Conservation (phyloP, 805 yeast genomes). For the Kluyveromyces dobzhanskii region DNA sequence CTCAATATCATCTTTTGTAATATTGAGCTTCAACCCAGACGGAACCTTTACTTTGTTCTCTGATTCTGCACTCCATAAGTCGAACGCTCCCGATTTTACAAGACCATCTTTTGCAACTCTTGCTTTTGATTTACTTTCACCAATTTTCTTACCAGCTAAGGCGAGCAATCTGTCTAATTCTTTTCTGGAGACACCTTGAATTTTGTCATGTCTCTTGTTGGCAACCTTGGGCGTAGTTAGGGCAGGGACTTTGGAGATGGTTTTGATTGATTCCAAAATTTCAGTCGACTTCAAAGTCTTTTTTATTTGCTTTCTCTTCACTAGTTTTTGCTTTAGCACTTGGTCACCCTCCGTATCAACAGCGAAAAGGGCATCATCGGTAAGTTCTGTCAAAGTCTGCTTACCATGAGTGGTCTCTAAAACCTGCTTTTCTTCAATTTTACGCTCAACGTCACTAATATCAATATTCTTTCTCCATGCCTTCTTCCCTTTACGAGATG, state of each 20-base stretch:
- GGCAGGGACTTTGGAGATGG: slow-evolving; percentile 69
- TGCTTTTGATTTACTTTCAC: slow-evolving; percentile 44
- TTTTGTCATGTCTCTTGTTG: slow-evolving; percentile 31
- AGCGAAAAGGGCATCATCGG: slow-evolving; percentile 29
- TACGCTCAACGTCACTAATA: slow-evolving; percentile 64
- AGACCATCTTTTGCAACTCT: slow-evolving; percentile 52
- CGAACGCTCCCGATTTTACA: slow-evolving; percentile 42
- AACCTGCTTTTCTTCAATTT: slow-evolving; percentile 62
- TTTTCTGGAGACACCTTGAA: slow-evolving; percentile 57
- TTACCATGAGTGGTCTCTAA: slow-evolving; percentile 34
- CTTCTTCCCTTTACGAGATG: slow-evolving; percentile 86
- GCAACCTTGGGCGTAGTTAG: slow-evolving; percentile 33
- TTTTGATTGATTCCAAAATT: slow-evolving; percentile 49
- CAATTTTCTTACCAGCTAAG: slow-evolving; percentile 64
- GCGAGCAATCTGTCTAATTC: slow-evolving; percentile 62
- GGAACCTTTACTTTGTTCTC: slow-evolving; percentile 17
- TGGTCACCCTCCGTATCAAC: slow-evolving; percentile 64
- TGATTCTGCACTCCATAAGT: slow-evolving; percentile 57
- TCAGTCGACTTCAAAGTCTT: slow-evolving; percentile 52
- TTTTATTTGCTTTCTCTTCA: slow-evolving; percentile 31
- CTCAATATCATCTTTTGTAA: slow-evolving; percentile 15
- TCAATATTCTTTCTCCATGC: slow-evolving; percentile 97
- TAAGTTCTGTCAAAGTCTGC: slow-evolving; percentile 16
- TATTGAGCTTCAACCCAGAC: slow-evolving; percentile 23
- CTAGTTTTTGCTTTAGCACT: slow-evolving; percentile 32